Evolutionary conservation across 257 asterid species (phyloP).

Genomic region (Salvia hispanica): DNA sequence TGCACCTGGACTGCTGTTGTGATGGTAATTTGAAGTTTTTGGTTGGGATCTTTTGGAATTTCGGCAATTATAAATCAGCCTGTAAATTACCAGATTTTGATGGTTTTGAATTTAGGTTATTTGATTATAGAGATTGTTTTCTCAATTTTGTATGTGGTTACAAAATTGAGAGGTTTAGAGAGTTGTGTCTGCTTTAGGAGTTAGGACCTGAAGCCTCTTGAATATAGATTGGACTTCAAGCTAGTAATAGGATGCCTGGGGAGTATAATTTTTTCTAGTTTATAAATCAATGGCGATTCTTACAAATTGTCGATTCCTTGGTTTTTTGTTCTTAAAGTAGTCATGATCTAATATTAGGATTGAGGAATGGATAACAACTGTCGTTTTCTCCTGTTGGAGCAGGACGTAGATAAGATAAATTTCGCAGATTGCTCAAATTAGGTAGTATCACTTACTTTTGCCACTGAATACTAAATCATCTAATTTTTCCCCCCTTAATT

Average conservation of each 20-base stretch:
- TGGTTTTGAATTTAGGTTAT: constrained; percentile 6
- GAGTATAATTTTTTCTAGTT: neutral
- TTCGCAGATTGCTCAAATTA: neutral
- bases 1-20: too few species aligned
- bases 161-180: constrained; percentile 13
- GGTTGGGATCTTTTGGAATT: constrained; percentile 16
- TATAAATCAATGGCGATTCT: neutral
- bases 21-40: neutral
- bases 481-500: constrained; percentile 19
- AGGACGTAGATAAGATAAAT: constrained; percentile 1
- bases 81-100: constrained; percentile 7
- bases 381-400: neutral
- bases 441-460: neutral
- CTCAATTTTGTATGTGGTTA: neutral
- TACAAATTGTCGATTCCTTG: neutral
- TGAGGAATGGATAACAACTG: neutral
- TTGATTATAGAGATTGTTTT: neutral
- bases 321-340: too few species aligned
- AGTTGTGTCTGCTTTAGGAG: constrained; percentile 5
- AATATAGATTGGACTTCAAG: neutral
- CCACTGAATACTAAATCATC: constrained; percentile 14
- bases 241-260: neutral
- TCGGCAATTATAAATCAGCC: constrained; percentile 12
- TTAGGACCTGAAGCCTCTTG: neutral
- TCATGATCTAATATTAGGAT: neutral